phyloP scores from a whole-genome alignment of 306 rosid genomes.

The Phaseolus lunatus region DNA sequence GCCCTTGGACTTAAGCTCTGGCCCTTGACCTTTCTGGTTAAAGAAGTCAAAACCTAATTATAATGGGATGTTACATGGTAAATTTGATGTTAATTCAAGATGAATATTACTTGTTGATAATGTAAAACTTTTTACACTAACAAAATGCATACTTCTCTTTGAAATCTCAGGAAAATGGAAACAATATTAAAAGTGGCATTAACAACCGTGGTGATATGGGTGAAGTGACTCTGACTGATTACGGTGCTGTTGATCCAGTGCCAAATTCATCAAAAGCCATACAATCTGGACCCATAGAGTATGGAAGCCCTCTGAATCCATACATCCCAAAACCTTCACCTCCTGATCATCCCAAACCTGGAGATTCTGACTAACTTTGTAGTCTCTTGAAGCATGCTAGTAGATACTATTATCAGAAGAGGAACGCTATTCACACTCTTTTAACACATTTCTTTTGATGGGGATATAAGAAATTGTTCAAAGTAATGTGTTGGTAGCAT shows the following conservation, averaged over 20 bases:
- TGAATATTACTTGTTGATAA: background rate
- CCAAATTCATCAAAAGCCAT: slow-evolving; percentile 58
- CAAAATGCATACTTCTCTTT: background rate
- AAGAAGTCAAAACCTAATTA: background rate
- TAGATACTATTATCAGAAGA: slow-evolving; percentile 33
- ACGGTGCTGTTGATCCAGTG: slow-evolving; percentile 63
- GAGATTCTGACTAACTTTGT: slow-evolving; percentile 24
- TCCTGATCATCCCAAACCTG: slow-evolving; percentile 52
- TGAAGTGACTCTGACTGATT: slow-evolving; percentile 61
- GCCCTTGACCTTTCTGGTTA: background rate
- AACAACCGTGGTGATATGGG: slow-evolving; percentile 14
- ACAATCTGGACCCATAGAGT: slow-evolving; percentile 74
- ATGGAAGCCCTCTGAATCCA: slow-evolving; percentile 73
- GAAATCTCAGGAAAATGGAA: slow-evolving; percentile 57
- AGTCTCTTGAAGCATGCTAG: background rate
- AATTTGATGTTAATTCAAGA: no score
- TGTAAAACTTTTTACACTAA: background rate
- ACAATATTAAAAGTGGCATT: slow-evolving; percentile 1
- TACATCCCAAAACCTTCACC: slow-evolving; percentile 68
- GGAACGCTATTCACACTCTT: background rate
- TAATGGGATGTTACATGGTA: no score
- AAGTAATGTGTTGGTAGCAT: background rate
- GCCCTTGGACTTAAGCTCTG: slow-evolving; percentile 5
- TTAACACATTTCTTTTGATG: background rate
- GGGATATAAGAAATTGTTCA: background rate